Evolutionary conservation across 495 filamentous ascomycete genomes (phyloP), one percentile per base, ranked within the genome.

Genomic region (Penicillium chermesinum): DNA sequence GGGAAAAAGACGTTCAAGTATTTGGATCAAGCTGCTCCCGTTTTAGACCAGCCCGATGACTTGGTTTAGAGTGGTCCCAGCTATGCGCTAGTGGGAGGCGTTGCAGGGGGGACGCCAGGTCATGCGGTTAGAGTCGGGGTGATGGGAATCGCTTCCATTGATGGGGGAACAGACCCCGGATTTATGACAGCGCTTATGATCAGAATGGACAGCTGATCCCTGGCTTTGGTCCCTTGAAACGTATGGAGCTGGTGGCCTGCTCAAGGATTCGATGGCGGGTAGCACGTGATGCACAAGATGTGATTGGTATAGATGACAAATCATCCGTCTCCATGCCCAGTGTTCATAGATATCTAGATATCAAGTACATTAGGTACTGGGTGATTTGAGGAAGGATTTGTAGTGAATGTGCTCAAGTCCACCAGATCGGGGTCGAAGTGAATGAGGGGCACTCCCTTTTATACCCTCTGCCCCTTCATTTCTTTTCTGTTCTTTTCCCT

Each of bases 241-340:
- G 10, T 30, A 30, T 10, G 25, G 25, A 30, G 25, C 10, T 10
- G 25, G 25, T 30, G 5, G 25, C 25, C 25, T 30, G 30, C 16
- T 22, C 32, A 15, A 14, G 20, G 33, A 46, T 27, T 34, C 19
- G n/a, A 38, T 34, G 44, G 21, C 33, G 33, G 44, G 16, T 22
- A n/a, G 16, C 44, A 46, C 44, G 44, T 46, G 44, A 46, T 18
- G 12, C 35, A 5, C 35, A 40, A n/a, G 38, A n/a, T n/a, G n/a
- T n/a, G n/a, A n/a, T n/a, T n/a, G n/a, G n/a, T n/a, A n/a, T n/a
- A n/a, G n/a, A n/a, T n/a, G n/a, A n/a, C n/a, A n/a, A n/a, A n/a
- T n/a, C n/a, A n/a, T n/a, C n/a, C n/a, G n/a, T n/a, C n/a, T n/a
- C n/a, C n/a, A n/a, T n/a, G n/a, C n/a, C n/a, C n/a, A n/a, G n/a